Percentiles rank a stretch among this genome's conserved stretches.
Evolutionary conservation across 352 stramenopile genomes (phyloP).

Genomic region (Phytophthora macrochlamydospora): DNA sequence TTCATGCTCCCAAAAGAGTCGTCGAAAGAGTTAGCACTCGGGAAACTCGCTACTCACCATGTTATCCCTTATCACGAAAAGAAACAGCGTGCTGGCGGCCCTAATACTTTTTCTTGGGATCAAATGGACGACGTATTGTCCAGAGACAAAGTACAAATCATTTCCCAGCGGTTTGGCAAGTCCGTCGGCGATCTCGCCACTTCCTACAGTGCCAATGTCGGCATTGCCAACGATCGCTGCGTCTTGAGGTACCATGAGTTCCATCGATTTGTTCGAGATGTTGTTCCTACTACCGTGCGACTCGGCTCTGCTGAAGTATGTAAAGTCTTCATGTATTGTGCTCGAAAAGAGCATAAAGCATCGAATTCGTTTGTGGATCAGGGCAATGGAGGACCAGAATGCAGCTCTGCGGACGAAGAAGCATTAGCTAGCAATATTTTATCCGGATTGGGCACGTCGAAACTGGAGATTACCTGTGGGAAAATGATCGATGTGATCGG

Average conservation of each 20-base stretch:
- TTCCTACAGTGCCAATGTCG: slow-evolving; percentile 53
- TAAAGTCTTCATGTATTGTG: slow-evolving; percentile 65
- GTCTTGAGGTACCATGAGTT: slow-evolving; percentile 62
- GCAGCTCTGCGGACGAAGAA: slow-evolving; percentile 21
- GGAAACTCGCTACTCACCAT: slow-evolving; percentile 37
- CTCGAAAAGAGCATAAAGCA: slow-evolving; percentile 31
- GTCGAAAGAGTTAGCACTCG: slow-evolving; percentile 43
- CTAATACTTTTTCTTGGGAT: slow-evolving; percentile 38
- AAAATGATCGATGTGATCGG: slow-evolving; percentile 26
- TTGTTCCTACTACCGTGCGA: slow-evolving; percentile 47
- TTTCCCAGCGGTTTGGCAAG: slow-evolving; percentile 52
- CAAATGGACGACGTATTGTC: slow-evolving; percentile 43
- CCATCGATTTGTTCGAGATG: slow-evolving; percentile 48
- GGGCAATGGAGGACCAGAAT: slow-evolving; percentile 9
- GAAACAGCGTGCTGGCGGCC: slow-evolving; percentile 22
- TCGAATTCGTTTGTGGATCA: too few species aligned
- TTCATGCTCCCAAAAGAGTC: slow-evolving; percentile 42
- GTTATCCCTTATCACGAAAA: slow-evolving; percentile 48
- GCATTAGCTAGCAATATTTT: slow-evolving; percentile 2
- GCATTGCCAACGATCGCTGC: slow-evolving; percentile 26
- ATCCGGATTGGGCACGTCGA: slow-evolving; percentile 5
- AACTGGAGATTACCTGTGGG: slow-evolving; percentile 19
- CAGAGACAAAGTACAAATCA: slow-evolving; percentile 24
- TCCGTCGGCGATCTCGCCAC: slow-evolving; percentile 45
- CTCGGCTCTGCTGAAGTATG: slow-evolving; percentile 51